Conservation (phyloP, 2,329 filamentous ascomycete species). For the Diaporthe citrichinensis region DNA sequence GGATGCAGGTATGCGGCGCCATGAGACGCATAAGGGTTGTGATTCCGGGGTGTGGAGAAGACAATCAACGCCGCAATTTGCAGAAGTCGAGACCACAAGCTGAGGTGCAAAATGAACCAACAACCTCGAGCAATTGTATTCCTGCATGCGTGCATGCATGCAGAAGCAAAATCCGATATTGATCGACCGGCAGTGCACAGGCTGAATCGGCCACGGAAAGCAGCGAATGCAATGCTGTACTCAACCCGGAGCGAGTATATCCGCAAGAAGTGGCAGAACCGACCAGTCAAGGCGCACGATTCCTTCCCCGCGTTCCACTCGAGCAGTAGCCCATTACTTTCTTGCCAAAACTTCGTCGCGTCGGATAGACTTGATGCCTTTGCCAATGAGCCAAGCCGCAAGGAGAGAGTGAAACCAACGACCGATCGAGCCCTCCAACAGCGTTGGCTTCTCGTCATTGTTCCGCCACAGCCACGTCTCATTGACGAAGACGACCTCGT, state of each 20-base stretch:
- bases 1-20: conserved; percentile 10
- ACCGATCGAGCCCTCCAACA: conserved; percentile 23
- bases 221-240: neutral
- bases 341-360: neutral
- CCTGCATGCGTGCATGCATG: conserved; percentile 7
- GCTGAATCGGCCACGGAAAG: conserved; percentile 5
- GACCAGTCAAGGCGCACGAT: neutral
- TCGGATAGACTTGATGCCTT: conserved; percentile 16
- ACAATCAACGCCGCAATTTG: neutral
- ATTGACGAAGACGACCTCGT: conserved; percentile 16
- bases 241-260: conserved; percentile 6
- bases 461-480: conserved; percentile 35
- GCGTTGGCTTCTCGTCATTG: conserved; percentile 16
- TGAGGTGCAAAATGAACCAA: neutral
- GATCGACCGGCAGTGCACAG: neutral
- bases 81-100: neutral
- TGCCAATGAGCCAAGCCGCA: conserved; percentile 32
- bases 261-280: neutral
- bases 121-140: neutral
- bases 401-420: conserved; percentile 36
- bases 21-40: conserved; percentile 10
- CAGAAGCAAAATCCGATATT: neutral
- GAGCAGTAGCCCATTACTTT: neutral
- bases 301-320: neutral
- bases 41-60: neutral